Percentiles rank a stretch among this genome's conserved stretches.
phyloP scores from a whole-genome alignment of 148 eudicot species.

The Heliamphora exappendiculata region DNA sequence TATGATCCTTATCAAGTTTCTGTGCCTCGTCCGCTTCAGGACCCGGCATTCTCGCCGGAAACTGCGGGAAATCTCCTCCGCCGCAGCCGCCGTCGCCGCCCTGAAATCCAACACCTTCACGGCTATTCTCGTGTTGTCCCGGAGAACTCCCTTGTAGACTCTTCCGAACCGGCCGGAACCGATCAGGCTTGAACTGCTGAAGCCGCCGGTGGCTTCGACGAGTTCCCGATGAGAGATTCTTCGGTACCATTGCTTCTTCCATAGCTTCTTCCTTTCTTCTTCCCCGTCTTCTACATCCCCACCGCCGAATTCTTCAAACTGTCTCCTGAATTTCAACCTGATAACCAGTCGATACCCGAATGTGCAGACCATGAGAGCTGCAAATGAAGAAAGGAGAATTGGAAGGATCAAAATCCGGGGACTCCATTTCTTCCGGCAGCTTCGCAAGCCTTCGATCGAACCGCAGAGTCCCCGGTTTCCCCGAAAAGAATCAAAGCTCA shows the following conservation, averaged over 20 bases:
- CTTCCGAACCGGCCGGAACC: conserved; percentile 70
- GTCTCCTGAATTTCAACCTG: conserved; percentile 24
- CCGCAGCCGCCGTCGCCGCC: conserved; percentile 18
- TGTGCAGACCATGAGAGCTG: conserved; percentile 32
- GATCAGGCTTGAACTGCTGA: conserved; percentile 42
- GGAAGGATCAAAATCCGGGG: conserved; percentile 25
- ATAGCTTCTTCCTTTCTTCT: conserved; percentile 24
- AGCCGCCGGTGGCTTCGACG: conserved; percentile 67
- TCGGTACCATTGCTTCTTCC: conserved; percentile 44
- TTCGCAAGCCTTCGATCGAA: conserved; percentile 44
- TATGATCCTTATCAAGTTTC: conserved; percentile 63
- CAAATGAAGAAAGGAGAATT: conserved; percentile 31
- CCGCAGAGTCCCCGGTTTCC: conserved; percentile 67
- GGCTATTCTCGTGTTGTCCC: conserved; percentile 58
- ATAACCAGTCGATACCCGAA: conserved; percentile 27
- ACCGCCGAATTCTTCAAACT: conserved; percentile 5
- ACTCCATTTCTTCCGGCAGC: conserved; percentile 27
- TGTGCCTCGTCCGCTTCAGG: conserved; percentile 54
- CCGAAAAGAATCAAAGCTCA: conserved; percentile 40
- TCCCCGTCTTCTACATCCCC: conserved; percentile 29
- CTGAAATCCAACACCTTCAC: conserved; percentile 57
- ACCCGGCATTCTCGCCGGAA: conserved; percentile 72
- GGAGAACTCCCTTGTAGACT: conserved; percentile 67
- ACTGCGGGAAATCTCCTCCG: conserved; percentile 36
- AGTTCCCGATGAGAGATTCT: conserved; percentile 56